Percentiles rank a stretch among this genome's conserved stretches.
Conservation (phyloP, 306 rosid species). For the Medicago ruthenica region DNA sequence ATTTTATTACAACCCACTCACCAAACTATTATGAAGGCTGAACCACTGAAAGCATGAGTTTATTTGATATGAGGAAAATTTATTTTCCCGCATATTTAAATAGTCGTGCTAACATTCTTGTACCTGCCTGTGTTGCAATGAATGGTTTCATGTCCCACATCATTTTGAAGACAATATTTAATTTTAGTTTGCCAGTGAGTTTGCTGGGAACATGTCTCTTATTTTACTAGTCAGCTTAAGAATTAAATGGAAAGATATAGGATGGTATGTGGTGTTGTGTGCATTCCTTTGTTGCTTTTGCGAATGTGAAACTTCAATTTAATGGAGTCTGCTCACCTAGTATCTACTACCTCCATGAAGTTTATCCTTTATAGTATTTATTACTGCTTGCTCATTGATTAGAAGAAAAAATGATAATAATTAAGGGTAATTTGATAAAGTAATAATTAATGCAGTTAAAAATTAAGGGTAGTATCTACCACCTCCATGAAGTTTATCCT, state of each 20-base stretch:
- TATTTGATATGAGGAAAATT: too few species aligned
- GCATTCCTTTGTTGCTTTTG: constrained; percentile 10
- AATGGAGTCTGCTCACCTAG: background rate
- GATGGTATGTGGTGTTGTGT: background rate
- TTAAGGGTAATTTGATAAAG: too few species aligned
- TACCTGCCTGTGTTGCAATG: background rate
- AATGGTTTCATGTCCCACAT: background rate
- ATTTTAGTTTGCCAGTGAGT: background rate
- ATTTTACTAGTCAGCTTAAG: background rate
- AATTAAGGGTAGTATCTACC: background rate
- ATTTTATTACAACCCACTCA: too few species aligned
- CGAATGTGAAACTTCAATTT: background rate
- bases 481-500: background rate
- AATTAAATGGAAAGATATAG: background rate
- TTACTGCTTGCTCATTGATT: too few species aligned
- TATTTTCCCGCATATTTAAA: too few species aligned
- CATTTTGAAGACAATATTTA: background rate
- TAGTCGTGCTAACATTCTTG: background rate
- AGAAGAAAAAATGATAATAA: too few species aligned
- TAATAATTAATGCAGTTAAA: too few species aligned
- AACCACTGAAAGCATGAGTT: too few species aligned
- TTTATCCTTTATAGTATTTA: too few species aligned
- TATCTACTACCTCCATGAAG: background rate
- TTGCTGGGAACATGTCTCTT: constrained; percentile 2
- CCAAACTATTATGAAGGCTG: too few species aligned